Evolutionary conservation across 768 basidiomycete genomes (phyloP), one percentile per base, ranked within the genome.

Genomic region (Mycena albidolilacea): DNA sequence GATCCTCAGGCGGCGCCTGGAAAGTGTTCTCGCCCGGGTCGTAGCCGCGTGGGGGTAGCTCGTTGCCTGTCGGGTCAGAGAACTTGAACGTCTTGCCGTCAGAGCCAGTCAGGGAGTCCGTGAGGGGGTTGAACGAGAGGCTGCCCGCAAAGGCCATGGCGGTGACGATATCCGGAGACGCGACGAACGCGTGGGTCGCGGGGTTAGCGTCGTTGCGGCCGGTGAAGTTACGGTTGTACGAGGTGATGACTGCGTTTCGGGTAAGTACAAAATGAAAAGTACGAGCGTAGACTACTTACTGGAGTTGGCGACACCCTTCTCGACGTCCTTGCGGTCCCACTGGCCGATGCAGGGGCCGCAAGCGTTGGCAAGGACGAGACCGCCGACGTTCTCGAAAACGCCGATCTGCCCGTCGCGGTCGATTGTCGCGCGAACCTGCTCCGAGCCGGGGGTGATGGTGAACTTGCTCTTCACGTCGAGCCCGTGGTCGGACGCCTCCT

Each of bases 221-320:
- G 77, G 98, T 99, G 88, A 99, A 99, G 92, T 99, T 99, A 83
- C 98, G 97, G 92, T 99, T 99, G 91, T 99, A 99, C 21, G 97
- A 98, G 64, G 97, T 97, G 85, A 99, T 95, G 88, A 99, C 95
- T 96, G 59, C 19, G 11, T 11, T 46, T 58, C 48, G 63, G 67
- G 37, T 75, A 71, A 71, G 52, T 12, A 54, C 14, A 11, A 9
- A 37, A 39, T 39, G 15, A 37, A 9, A 38, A 23, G 63, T 17
- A 0, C 43, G 43, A 66, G 38, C 30, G 35, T 11, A 44, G 15
- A 38, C 8, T 8, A 88, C 94, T 59, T 77, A 95, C 95, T 99
- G 57, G 98, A 97, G 91, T 99, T 99, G 78, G 90, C 86, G 78
- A 95, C 95, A 80, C 97, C 98, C 90, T 96, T 99, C 90, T 95